Base-by-base conservation (phyloP, 805 yeast genomes). In the Cyberlindnera bimundalis region DNA sequence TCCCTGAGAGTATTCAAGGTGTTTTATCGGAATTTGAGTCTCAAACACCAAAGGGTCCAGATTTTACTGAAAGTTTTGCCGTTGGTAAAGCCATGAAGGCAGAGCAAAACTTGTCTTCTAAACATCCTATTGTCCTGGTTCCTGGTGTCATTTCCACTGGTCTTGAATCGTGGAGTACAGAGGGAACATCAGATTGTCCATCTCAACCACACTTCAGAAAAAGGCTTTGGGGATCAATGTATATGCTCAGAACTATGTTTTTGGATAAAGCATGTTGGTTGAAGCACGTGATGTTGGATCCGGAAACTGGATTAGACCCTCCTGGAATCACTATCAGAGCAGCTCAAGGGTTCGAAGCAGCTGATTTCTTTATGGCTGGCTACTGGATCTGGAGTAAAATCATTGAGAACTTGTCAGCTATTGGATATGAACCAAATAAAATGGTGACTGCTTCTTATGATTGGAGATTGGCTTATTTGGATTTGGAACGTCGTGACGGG, bases 361-460 rank as follows among this genome's bases (percentile, higher is more conserved):
- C 96, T 1, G 99, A 93, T 64, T 93, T 88, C 63, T 93, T 93
- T 56, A 80, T 93, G 62, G 86, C 97, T 4, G 99, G 99, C 0
- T 93, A 93, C 62, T 93, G 99, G 99, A 87, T 93, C 55, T 93
- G 99, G 99, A 88, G 87, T 60, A 93, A 93, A 60, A 78, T 93
- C 38, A 70, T 93, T n/a, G 96, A 91, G 62, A 93, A 93, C 56
- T 67, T 93, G 50, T 95, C 96, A 3, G 97, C 87, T 1, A 77
- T 93, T 46, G 96, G 97, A 0, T 93, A 93, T 63, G 96, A 87
- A 35, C 91, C 96, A 2, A 83, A 87, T 52, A 86, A 76, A 54
- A 89, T 93, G 97, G 58, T 74, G 23, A 81, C 90, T 40, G 99
- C 98, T 1, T 74, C 96, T 1, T 93, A 93, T 61, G 99, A 93